These are phyloP conservation scores for Bipolaris oryzae DNA, from an alignment of 2,329 filamentous ascomycete genomes.

Conservation along the genomic window DNA sequence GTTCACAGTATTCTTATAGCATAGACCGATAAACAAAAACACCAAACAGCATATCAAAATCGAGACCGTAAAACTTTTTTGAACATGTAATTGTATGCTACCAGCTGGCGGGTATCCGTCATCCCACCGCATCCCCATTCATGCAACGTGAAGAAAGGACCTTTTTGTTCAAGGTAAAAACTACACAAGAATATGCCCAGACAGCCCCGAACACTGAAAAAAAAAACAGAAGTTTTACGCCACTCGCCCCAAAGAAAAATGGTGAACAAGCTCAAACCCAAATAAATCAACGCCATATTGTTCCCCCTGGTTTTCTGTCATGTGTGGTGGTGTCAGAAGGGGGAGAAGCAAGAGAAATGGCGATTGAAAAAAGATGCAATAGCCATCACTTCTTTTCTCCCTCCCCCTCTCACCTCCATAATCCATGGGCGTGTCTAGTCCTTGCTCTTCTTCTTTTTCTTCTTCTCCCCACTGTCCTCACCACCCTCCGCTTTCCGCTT, in stretches of 20 bases:
- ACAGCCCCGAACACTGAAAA: constrained; percentile 7
- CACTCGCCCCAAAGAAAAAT: constrained; percentile 21
- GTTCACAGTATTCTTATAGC: no score
- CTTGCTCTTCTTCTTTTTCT: constrained; percentile 67
- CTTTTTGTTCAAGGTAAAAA: constrained; percentile 14
- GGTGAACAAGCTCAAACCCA: constrained; percentile 22
- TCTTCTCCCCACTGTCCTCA: constrained; percentile 59
- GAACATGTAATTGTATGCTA: constrained; percentile 24
- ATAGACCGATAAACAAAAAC: no score
- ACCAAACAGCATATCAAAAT: no score
- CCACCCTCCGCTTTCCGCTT: constrained; percentile 44
- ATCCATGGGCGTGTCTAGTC: constrained; percentile 33
- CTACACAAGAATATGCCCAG: constrained; percentile 16
- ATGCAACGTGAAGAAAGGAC: constrained; percentile 23
- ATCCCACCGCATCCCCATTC: constrained; percentile 27
- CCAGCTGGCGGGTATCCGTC: constrained; percentile 28
- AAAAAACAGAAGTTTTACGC: constrained; percentile 1
- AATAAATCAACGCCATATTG: constrained; percentile 18
- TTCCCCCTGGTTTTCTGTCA: constrained; percentile 18
- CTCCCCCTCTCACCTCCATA: neutral
- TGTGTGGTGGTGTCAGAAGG: no score
- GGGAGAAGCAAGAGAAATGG: neutral
- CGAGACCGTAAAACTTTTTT: constrained; percentile 3
- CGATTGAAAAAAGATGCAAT: constrained; percentile 15
- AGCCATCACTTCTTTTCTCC: neutral